Evolutionary conservation across 2,329 filamentous ascomycete genomes (phyloP), one percentile per base, ranked within the genome.

Genomic region (Aspergillus bombycis): DNA sequence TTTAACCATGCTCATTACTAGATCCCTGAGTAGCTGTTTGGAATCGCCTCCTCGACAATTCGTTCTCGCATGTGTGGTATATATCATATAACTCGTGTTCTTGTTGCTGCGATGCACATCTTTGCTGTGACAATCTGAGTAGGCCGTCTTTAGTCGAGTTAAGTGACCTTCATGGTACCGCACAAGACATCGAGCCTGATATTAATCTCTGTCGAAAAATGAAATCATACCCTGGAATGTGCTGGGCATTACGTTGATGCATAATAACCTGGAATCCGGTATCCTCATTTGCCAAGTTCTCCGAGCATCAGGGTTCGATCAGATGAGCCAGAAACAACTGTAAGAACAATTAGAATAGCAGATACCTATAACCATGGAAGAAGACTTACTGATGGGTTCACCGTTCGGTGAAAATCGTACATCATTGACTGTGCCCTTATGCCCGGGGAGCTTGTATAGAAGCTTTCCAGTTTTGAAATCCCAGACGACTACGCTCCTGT

Each of bases 361-460:
- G 19, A 16, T 4, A 28, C 26, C n/a, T 19, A 14, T 19, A 28
- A 21, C 36, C 6, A n/a, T 16, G 28, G 43, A 54, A 38, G n/a
- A 46, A 34, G 28, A 88, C 92, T 89, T 85, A 97, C 94, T 86
- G 65, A 97, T 91, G 23, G 93, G 93, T 71, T 97, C 93, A 65
- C 90, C 88, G 45, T 87, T 86, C 5, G 94, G 93, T 56, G 92
- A 90, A 75, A 99, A 96, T 70, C 96, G 91, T 60, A 94, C 94
- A 76, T 94, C 93, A 76, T 98, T 99, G 58, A 98, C 95, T 0
- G 92, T 92, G 38, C 94, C 95, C 79, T 93, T 95, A 77, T 99
- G 95, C 0, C 95, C 95, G 1, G 95, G 95, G 58, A 99, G 84
- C 80, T 98, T 98, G 80, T 97, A 96, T 67, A 96, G 78, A 71